These are phyloP conservation scores for Suillus discolor DNA, from an alignment of 768 basidiomycete species.

Conservation along the genomic window DNA sequence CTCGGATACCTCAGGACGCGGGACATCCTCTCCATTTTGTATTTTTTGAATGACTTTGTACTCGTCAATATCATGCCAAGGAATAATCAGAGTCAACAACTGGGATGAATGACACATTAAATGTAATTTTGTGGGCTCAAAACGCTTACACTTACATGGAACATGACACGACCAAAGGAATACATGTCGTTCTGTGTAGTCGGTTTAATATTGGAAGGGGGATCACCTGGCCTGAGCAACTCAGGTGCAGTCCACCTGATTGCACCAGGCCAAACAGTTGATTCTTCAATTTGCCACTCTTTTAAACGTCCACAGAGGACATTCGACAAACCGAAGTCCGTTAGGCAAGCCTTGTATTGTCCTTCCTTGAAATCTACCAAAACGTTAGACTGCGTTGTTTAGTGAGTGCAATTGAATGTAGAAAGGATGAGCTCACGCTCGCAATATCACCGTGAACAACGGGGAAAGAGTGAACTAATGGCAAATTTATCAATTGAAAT, in stretches of 20 bases:
- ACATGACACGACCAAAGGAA: conserved; percentile 30
- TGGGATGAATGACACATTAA: not conserved
- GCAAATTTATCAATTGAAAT: not conserved
- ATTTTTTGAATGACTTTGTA: not conserved
- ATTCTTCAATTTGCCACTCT: not conserved
- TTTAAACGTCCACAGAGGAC: conserved; percentile 31
- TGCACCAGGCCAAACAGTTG: conserved; percentile 26
- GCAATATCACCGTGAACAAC: conserved; percentile 9
- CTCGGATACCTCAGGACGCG: not conserved
- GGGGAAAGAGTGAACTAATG: not conserved
- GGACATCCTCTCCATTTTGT: not conserved
- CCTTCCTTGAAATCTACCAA: conserved; percentile 35
- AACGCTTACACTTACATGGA: not conserved
- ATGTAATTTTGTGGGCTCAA: not conserved
- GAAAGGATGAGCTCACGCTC: not conserved
- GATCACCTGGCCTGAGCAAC: conserved; percentile 26
- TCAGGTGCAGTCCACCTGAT: conserved; percentile 45
- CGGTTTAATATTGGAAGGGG: conserved; percentile 21
- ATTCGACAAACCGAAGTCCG: conserved; percentile 45
- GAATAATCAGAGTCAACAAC: not conserved
- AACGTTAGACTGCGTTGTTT: conserved; percentile 38
- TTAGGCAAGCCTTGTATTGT: conserved; percentile 38
- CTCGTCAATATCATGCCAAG: not conserved
- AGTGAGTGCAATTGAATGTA: not conserved
- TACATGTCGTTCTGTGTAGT: conserved; percentile 39